phyloP scores from a whole-genome alignment of 768 basidiomycete species.

The Mycena sanguinolenta region DNA sequence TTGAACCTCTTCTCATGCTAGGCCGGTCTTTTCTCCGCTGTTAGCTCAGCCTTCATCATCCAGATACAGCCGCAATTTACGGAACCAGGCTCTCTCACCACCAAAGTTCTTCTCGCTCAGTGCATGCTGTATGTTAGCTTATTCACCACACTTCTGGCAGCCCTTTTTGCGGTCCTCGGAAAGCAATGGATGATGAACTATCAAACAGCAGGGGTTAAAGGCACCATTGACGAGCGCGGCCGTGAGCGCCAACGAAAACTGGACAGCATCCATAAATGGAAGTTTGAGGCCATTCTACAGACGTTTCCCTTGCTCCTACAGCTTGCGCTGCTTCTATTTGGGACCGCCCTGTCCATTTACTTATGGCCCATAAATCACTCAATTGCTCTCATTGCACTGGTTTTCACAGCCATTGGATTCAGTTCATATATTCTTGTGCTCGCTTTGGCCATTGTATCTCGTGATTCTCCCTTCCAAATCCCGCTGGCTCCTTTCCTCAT shows the following conservation, averaged over 20 bases:
- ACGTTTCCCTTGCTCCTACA: neutral
- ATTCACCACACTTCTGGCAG: no score
- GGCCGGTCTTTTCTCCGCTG: no score
- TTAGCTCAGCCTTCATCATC: no score
- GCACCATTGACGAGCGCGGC: neutral
- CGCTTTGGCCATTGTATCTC: neutral
- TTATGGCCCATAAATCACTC: neutral
- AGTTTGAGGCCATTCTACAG: neutral
- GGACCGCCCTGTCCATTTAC: neutral
- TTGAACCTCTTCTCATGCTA: no score
- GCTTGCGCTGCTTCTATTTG: neutral
- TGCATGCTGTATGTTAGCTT: no score
- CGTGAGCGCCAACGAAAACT: slow-evolving; percentile 2
- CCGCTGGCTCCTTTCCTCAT: neutral
- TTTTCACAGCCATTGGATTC: neutral
- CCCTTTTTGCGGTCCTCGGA: no score
- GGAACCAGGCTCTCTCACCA: no score
- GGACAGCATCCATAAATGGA: neutral
- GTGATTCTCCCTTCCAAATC: neutral
- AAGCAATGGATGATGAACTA: neutral
- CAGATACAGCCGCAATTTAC: no score
- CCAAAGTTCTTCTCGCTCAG: no score
- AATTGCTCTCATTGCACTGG: neutral
- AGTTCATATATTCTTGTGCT: neutral
- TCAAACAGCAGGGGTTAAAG: neutral